Conservation (phyloP, 306 rosid species). For the Mimosa pudica region DNA sequence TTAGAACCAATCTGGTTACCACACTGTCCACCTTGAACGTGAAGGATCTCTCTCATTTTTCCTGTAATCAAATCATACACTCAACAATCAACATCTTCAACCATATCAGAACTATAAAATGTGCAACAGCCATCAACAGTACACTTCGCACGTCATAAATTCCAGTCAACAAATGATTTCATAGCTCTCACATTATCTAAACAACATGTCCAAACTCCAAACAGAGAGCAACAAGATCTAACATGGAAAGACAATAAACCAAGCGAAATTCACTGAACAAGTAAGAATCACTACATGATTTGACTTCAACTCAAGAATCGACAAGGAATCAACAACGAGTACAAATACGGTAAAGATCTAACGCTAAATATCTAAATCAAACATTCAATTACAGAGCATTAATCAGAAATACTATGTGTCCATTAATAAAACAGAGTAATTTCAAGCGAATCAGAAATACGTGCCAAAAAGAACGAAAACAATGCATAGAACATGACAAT, state of each 20-base stretch:
- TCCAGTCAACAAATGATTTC: neutral
- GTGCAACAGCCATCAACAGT: neutral
- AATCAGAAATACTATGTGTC: neutral
- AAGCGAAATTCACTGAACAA: neutral
- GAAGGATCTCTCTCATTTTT: conserved; percentile 67
- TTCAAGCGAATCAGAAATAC: conserved; percentile 1
- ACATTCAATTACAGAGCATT: neutral
- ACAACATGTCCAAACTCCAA: neutral
- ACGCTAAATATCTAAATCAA: neutral
- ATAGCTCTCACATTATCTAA: neutral
- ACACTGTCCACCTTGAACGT: conserved; percentile 65
- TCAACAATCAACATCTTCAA: conserved; percentile 23
- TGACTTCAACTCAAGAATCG: neutral
- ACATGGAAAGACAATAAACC: neutral
- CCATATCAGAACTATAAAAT: neutral
- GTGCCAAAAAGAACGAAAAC: neutral
- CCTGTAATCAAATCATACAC: conserved; percentile 29
- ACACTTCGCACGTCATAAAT: neutral
- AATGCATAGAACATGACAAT: neutral
- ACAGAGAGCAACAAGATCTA: neutral
- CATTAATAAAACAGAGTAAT: neutral
- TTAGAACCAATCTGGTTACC: conserved; percentile 69
- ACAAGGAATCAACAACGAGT: neutral
- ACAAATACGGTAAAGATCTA: neutral
- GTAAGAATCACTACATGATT: neutral